Base-by-base conservation (phyloP, 768 basidiomycete genomes). In the Clathrus columnatus region DNA sequence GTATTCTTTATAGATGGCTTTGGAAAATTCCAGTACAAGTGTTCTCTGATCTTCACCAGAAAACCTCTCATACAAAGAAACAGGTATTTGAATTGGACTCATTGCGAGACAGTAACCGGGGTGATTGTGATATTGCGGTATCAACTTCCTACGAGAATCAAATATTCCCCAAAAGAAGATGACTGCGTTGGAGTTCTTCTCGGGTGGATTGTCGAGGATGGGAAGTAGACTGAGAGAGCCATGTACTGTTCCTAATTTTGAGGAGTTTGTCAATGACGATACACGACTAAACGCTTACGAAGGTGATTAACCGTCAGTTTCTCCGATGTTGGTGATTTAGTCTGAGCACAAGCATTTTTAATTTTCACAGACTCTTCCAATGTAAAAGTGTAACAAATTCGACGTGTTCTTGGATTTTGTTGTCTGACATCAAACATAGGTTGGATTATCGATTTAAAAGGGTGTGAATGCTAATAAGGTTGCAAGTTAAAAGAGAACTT, bases 211-310 rank as follows among this genome's bases (percentile, higher is more conserved):
- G 54, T 63, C 59, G 20, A 57, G 26, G 7, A 61, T 50, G 11
- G 51, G 41, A 4, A 61, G 48, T 50, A 67, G 54, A 27, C 51
- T 56, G 2, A 63, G 26, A 10, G 66, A 63, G 3, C 62, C 65
- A 50, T 66, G 66, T 0, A 62, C 66, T 65, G 42, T 14, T 8
- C 21, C n/a, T n/a, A n/a, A n/a, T n/a, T n/a, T n/a, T n/a, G 7
- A 7, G 30, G 7, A 32, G 7, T 32, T 7, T 7, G 7, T 7
- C n/a, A n/a, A n/a, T n/a, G n/a, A n/a, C n/a, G n/a, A n/a, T 11
- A 47, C 8, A 16, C 43, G 18, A 18, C 20, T 54, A 18, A 10
- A 20, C n/a, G 47, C 54, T 17, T 29, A 58, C 57, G 23, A 14
- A 58, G 4, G 4, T 58, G 57, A 41, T 58, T 58, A 17, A 58